Conservation (phyloP, 441 rosid species). For the Iberis amara region DNA sequence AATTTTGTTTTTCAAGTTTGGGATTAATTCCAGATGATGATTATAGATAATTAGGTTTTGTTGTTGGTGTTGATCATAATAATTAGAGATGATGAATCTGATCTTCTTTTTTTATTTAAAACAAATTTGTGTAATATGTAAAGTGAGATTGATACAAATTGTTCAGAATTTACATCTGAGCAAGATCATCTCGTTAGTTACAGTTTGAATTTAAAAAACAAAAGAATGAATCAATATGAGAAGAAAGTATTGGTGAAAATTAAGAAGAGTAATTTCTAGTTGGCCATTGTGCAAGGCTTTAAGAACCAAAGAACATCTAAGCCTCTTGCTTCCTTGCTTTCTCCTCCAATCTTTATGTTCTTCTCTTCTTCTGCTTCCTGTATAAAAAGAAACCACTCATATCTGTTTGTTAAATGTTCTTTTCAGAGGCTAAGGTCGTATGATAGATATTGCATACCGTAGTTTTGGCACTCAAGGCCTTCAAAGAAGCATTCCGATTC, state of each 20-base stretch:
- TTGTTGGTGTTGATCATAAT: slow-evolving; percentile 14
- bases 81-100: slow-evolving; percentile 25
- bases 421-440: neutral
- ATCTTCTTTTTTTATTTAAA: neutral
- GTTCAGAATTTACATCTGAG: slow-evolving; percentile 5
- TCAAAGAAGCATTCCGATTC: slow-evolving; percentile 33
- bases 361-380: slow-evolving; percentile 49
- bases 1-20: neutral
- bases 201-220: slow-evolving; percentile 15
- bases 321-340: slow-evolving; percentile 42
- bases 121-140: no score
- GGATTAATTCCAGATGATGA: slow-evolving; percentile 5
- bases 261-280: slow-evolving; percentile 8
- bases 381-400: neutral
- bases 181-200: slow-evolving; percentile 32
- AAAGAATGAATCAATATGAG: slow-evolving; percentile 22
- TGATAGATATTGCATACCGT: slow-evolving; percentile 38
- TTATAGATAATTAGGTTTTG: slow-evolving; percentile 7
- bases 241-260: slow-evolving; percentile 20
- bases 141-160: no score
- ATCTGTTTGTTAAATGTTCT: neutral
- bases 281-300: slow-evolving; percentile 75
- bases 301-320: slow-evolving; percentile 81
- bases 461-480: slow-evolving; percentile 30
- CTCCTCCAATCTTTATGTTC: slow-evolving; percentile 27